Evolutionary conservation across 2,329 filamentous ascomycete species (phyloP).

Genomic region (Aspergillus quadrilineatus): DNA sequence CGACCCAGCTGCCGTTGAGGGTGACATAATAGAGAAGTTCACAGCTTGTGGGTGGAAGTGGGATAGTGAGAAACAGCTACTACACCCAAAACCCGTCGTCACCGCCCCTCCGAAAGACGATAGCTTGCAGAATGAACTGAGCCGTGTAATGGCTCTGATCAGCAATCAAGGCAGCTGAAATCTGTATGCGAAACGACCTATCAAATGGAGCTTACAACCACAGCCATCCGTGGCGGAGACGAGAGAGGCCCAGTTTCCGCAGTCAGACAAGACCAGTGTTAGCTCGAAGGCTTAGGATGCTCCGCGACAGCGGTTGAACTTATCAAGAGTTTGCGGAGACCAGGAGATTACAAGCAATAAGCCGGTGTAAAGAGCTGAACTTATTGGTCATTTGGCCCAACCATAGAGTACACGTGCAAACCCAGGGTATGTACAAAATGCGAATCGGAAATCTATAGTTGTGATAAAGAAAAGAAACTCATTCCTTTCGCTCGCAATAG

Average conservation of each 20-base stretch:
- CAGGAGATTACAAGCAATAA: conserved; percentile 20
- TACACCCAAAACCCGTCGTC: conserved; percentile 34
- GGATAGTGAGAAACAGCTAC: conserved; percentile 34
- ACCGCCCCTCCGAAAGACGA: conserved; percentile 17
- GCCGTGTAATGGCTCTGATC: conserved; percentile 35
- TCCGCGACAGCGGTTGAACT: conserved; percentile 10
- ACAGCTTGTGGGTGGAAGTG: conserved; percentile 41
- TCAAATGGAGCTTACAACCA: not conserved
- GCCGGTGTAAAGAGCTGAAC: conserved; percentile 35
- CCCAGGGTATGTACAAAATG: conserved; percentile 45
- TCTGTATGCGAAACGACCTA: not conserved
- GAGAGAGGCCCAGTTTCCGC: not conserved
- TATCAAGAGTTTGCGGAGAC: not conserved
- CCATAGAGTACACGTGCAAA: conserved; percentile 42
- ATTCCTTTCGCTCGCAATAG: conserved; percentile 44
- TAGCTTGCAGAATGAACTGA: conserved; percentile 29
- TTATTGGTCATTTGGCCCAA: conserved; percentile 40
- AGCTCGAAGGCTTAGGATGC: conserved; percentile 7
- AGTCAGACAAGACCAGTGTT: not conserved
- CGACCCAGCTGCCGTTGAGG: conserved; percentile 27
- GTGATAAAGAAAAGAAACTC: conserved; percentile 31
- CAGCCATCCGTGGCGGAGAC: not conserved
- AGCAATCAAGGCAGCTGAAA: conserved; percentile 29
- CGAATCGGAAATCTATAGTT: conserved; percentile 42
- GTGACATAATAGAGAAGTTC: conserved; percentile 33